phyloP scores from a whole-genome alignment of 2,329 filamentous ascomycete species.

The Lecanosticta acicola region DNA sequence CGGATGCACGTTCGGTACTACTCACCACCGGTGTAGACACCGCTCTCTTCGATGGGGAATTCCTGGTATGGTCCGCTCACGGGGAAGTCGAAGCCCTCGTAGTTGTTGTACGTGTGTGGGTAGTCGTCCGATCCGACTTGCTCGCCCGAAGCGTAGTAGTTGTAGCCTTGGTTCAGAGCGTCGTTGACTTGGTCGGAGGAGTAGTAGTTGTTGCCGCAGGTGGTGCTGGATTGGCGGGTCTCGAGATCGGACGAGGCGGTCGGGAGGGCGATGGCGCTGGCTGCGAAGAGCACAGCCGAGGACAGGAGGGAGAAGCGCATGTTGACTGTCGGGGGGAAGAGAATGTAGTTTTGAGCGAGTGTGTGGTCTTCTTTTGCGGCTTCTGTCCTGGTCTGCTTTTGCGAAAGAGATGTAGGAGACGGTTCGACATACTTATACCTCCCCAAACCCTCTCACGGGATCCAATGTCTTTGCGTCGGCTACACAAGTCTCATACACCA shows the following conservation, averaged over 20 bases:
- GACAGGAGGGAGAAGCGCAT: conserved; percentile 29
- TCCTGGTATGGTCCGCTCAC: conserved; percentile 57
- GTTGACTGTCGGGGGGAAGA: conserved; percentile 11
- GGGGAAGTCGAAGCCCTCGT: conserved; percentile 51
- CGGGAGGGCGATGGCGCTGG: conserved; percentile 23
- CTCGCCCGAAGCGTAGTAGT: conserved; percentile 38
- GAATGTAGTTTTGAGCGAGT: conserved; percentile 6
- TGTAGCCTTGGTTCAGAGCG: conserved; percentile 50
- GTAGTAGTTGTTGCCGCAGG: conserved; percentile 53
- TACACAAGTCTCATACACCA: neutral
- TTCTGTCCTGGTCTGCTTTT: too few relatives aligned
- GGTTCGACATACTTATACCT: conserved; percentile 16
- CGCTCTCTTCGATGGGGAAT: conserved; percentile 52
- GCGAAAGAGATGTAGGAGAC: too few relatives aligned
- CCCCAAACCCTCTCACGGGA: too few relatives aligned
- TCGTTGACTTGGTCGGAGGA: conserved; percentile 44
- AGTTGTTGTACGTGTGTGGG: conserved; percentile 27
- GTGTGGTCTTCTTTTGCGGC: conserved; percentile 1
- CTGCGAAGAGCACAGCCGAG: conserved; percentile 26
- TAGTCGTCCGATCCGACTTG: conserved; percentile 35
- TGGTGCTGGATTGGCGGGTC: conserved; percentile 43
- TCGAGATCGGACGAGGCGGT: conserved; percentile 26
- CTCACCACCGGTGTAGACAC: conserved; percentile 51
- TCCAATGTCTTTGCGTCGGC: neutral
- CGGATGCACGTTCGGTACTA: too few relatives aligned